Base-by-base conservation (phyloP, 345 rosid genomes). In the Eucalyptus sideroxylon region DNA sequence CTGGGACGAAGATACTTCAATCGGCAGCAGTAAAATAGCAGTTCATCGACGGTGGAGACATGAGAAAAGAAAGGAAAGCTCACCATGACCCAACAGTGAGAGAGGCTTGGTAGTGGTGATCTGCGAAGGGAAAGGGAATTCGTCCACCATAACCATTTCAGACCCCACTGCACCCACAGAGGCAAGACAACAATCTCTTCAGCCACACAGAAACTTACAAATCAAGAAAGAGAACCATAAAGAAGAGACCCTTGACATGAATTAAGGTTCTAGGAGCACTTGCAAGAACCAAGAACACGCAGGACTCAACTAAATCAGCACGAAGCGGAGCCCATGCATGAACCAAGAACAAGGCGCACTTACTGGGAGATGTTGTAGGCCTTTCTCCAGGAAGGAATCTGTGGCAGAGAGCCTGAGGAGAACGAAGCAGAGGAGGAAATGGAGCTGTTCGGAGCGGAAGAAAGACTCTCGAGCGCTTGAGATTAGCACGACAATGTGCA, bases 51-150 rank as follows among this genome's bases (percentile, higher is more conserved):
- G 0, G 88, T 51, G 45, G 56, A 53, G 62, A 59, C 16, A 31
- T 13, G 82, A 34, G 17, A 16, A 86, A 12, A n/a, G 37, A 53
- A n/a, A 88, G 42, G 47, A 21, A 26, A 11, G 7, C 87, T 88
- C 88, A 95, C 99, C 99, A 90, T 95, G 95, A 87, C 97, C 99
- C 15, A 94, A 44, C 88, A 97, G 94, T 51, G 95, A 92, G 13
- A 96, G 92, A 56, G 96, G 93, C 91, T 97, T 97, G 88, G 95
- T 65, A 49, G 94, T 90, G 17, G 94, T 87, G 90, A 95, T 92
- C 87, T 94, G 95, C 86, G 91, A 86, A 89, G 99, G 97, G 82
- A 95, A 97, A 87, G 98, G 92, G 91, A 95, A 93, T 50, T 93
- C 98, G 87, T 96, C 97, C 50, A 95, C 94, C 98, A 92, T 93